Conservation (phyloP, 441 rosid genomes). For the Syzygium malaccense region DNA sequence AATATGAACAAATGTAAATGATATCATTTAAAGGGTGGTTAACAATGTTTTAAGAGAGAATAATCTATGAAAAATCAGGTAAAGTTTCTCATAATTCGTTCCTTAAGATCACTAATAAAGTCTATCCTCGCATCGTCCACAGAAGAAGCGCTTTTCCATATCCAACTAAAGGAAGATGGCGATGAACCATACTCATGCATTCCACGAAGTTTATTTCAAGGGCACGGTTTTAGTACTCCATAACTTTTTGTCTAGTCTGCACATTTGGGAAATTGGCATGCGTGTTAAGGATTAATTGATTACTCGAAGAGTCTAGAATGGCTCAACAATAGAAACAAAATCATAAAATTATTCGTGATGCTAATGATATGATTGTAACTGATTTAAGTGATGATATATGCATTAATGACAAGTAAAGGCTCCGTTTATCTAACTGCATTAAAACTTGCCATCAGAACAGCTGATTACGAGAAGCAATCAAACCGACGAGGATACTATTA, state of each 20-base stretch:
- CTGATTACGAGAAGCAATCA: background rate
- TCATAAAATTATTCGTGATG: background rate
- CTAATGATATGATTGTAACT: background rate
- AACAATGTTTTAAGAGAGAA: background rate
- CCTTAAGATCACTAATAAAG: background rate
- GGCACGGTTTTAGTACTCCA: background rate
- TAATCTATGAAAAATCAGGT: background rate
- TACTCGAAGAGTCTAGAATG: background rate
- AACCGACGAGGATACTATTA: background rate
- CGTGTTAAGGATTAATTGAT: background rate
- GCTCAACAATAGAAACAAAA: background rate
- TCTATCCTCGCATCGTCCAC: background rate
- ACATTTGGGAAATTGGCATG: background rate
- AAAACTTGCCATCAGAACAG: background rate
- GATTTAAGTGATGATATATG: background rate
- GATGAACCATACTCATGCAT: background rate
- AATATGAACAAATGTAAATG: background rate
- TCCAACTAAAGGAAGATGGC: background rate
- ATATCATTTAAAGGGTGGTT: background rate
- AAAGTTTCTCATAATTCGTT: background rate
- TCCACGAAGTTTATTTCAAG: background rate
- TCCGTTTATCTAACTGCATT: background rate
- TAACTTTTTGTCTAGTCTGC: background rate
- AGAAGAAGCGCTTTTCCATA: background rate
- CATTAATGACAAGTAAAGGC: background rate